Base-by-base conservation (phyloP, 1,284 basidiomycete genomes). In the Ceratobasidium sp. region DNA sequence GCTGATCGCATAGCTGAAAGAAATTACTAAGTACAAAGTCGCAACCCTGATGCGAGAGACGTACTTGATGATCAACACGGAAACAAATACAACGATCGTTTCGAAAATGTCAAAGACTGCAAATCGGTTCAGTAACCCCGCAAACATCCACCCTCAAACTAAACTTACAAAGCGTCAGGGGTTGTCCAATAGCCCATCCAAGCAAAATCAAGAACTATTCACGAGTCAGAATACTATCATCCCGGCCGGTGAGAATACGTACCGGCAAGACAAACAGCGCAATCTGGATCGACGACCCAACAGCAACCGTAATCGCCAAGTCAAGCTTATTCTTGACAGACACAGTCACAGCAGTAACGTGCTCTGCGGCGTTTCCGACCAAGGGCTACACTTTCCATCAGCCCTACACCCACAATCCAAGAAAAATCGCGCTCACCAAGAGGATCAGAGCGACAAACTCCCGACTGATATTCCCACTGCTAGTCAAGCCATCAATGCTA, bases 251-350 rank as follows among this genome's bases (percentile, higher is more conserved):
- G 27, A 22, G 47, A 27, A 10, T 8, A 65, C 68, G 17, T 49
- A 58, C 69, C 8, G 78, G 77, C 53, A 79, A 74, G 52, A 79
- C 71, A 49, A 94, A 90, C 52, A 95, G 83, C 0, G 92, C 89
- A 69, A 93, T 93, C 88, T 97, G 94, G 72, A 96, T 94, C 70
- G 91, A 93, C 1, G 91, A 93, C n/a, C 93, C 93, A 40, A 94
- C 91, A 6, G 94, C 93, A 27, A 70, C 60, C 3, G 58, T 70
- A 35, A 70, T 70, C 17, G 69, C 69, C 49, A 82, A 74, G 71
- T 82, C 81, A 57, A 82, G 75, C 71, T 82, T 81, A 73, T 81
- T 81, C 79, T 94, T 93, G 72, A 93, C 87, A 0, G 93, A 93
- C 5, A 94, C 92, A 2, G 89, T 91, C 70, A 96, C 91, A 25